These are phyloP conservation scores for Lichtheimia ramosa DNA, from an alignment of 371 early-diverging fungal genomes.

Conservation along the genomic window DNA sequence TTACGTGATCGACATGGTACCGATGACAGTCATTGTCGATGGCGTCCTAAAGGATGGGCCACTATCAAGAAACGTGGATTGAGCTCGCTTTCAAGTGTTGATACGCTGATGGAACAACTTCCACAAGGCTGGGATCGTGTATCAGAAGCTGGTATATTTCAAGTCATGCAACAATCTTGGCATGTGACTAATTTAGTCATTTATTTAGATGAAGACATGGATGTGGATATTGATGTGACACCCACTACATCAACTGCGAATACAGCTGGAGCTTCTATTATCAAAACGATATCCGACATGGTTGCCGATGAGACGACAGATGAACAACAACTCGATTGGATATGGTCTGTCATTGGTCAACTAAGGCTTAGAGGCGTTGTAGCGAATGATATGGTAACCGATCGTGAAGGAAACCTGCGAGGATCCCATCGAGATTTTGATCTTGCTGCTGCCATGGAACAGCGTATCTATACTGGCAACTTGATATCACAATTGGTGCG, in stretches of 20 bases:
- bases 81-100: conserved; percentile 28
- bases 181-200: not conserved
- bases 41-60: conserved; percentile 35
- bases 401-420: conserved; percentile 35
- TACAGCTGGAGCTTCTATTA: not conserved
- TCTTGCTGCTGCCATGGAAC: conserved; percentile 33
- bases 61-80: conserved; percentile 29
- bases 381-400: conserved; percentile 40
- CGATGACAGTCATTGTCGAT: conserved; percentile 32
- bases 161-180: not conserved
- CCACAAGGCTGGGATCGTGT: conserved; percentile 40
- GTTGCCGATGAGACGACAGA: conserved; percentile 10
- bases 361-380: conserved; percentile 34
- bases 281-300: conserved; percentile 1
- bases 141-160: conserved; percentile 25
- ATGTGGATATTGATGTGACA: conserved; percentile 32
- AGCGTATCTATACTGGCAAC: conserved; percentile 36
- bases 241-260: not conserved
- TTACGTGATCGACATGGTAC: conserved; percentile 20
- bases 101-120: conserved; percentile 19
- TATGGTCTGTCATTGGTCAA: conserved; percentile 44
- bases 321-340: conserved; percentile 44
- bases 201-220: conserved; percentile 37
- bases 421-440: conserved; percentile 25
- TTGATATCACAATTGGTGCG: conserved; percentile 27